phyloP scores from a whole-genome alignment of 2,329 filamentous ascomycete species.

The Xylariaceae sp. region DNA sequence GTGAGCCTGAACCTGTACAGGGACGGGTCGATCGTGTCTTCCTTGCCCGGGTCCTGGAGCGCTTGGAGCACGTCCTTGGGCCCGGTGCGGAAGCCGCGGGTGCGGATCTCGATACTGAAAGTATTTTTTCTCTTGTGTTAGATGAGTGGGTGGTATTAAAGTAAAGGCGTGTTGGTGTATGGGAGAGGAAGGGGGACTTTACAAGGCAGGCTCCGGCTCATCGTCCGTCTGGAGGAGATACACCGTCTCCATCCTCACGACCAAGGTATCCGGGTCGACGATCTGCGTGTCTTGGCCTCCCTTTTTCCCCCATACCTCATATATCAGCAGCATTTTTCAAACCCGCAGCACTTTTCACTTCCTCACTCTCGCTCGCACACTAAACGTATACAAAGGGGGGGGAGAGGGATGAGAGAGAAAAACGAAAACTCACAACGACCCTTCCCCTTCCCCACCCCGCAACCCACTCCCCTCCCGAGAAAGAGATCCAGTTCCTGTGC shows the following conservation, averaged over 20 bases:
- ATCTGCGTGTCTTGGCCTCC: constrained; percentile 33
- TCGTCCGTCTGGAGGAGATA: constrained; percentile 46
- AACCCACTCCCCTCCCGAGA: constrained; percentile 42
- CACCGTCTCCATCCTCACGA: constrained; percentile 38
- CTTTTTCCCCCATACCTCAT: too few relatives aligned
- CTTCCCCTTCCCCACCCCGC: constrained; percentile 45
- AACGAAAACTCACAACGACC: constrained; percentile 30
- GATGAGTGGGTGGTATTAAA: not conserved
- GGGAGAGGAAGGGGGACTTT: constrained; percentile 4
- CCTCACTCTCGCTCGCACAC: too few relatives aligned
- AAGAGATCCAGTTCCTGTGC: constrained; percentile 45
- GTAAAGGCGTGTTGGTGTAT: not conserved
- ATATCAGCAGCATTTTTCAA: too few relatives aligned
- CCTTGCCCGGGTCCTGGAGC: constrained; percentile 10
- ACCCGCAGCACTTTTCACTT: too few relatives aligned
- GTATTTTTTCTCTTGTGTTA: not conserved
- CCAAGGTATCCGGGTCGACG: constrained; percentile 25
- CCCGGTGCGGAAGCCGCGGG: constrained; percentile 11
- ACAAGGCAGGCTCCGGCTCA: constrained; percentile 41
- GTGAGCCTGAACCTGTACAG: constrained; percentile 14
- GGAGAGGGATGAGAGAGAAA: not conserved
- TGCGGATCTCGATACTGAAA: constrained; percentile 14
- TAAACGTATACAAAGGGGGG: too few relatives aligned
- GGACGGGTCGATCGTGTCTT: constrained; percentile 5
- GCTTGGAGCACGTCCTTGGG: constrained; percentile 11